Evolutionary conservation across 495 filamentous ascomycete species (phyloP), one percentile per base, ranked within the genome.

Genomic region (Aspergillus bridgeri): DNA sequence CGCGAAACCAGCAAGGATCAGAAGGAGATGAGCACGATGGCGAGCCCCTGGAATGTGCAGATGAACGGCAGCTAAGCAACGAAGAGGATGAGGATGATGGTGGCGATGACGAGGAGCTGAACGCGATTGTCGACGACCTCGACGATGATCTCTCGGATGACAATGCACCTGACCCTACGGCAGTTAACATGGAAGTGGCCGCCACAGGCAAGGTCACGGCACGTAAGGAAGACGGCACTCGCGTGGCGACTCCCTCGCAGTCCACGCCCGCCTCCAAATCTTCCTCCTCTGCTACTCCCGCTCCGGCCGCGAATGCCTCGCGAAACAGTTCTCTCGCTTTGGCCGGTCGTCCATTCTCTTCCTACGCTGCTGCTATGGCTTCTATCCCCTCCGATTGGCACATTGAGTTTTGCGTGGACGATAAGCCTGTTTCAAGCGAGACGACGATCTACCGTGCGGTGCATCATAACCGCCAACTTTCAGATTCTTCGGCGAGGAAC

Each of bases 361-460:
- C 91, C 0, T 96, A 96, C 66, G 88, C 91, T 17, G 89, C 89
- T 38, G 90, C 91, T 5, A 83, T 94, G 61, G 75, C 75, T 7
- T 75, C 77, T 1, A 60, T 83, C 5, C 91, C 92, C n/a, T 88
- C 92, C 58, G 94, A 98, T 66, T 99, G 95, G 95, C 94, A 99
- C 64, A 89, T 99, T 44, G 90, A 98, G 65, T 99, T 99, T 71
- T 95, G 84, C 61, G 85, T 97, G 54, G 87, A 91, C 59, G 90
- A 84, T 48, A 87, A 92, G 65, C 82, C 88, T 0, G 87, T 97
- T 61, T 79, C 89, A 1, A 92, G 90, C 61, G 93, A 97, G 60
- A 98, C 90, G 3, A 99, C 95, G 0, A 92, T 99, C 58, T 99
- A 98, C 67, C 88, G 92, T 45, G 95, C 93, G 48, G 89, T 98